Evolutionary conservation across 2,329 filamentous ascomycete species (phyloP).

Genomic region (Magnaporthiopsis rhizophila): DNA sequence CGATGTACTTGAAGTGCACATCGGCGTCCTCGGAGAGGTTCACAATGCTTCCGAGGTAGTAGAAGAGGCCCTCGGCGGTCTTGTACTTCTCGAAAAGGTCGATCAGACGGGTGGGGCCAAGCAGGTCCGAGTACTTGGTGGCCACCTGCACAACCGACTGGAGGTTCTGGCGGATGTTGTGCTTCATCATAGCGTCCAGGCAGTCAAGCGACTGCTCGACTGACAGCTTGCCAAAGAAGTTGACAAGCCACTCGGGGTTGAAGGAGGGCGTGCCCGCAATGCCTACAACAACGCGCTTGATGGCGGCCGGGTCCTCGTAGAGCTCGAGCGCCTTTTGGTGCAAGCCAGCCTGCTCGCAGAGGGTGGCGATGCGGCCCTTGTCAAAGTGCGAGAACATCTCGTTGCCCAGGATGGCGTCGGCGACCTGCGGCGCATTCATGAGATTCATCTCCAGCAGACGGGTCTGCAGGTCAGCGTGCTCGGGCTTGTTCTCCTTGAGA

Average conservation of each 20-base stretch:
- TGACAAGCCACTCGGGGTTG: slow-evolving; percentile 82
- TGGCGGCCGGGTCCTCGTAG: slow-evolving; percentile 79
- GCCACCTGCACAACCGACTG: slow-evolving; percentile 91
- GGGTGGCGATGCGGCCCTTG: slow-evolving; percentile 74
- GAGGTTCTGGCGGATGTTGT: slow-evolving; percentile 94
- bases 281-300: slow-evolving; percentile 86
- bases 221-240: slow-evolving; percentile 88
- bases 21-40: slow-evolving; percentile 93
- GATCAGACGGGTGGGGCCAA: slow-evolving; percentile 80
- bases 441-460: slow-evolving; percentile 97
- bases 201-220: slow-evolving; percentile 93
- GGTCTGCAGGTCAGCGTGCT: slow-evolving; percentile 90
- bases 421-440: slow-evolving; percentile 91
- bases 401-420: slow-evolving; percentile 94
- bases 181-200: slow-evolving; percentile 91
- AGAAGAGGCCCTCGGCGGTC: slow-evolving; percentile 93
- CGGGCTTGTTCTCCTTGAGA: slow-evolving; percentile 86
- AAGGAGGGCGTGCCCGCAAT: slow-evolving; percentile 77
- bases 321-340: slow-evolving; percentile 84
- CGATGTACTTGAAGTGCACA: slow-evolving; percentile 98
- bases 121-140: slow-evolving; percentile 94
- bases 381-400: slow-evolving; percentile 99
- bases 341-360: slow-evolving; percentile 90
- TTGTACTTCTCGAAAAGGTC: slow-evolving; percentile 97
- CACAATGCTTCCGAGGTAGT: slow-evolving; percentile 96